Conservation (phyloP, 2,329 filamentous ascomycete species). For the Monosporascus sp. region DNA sequence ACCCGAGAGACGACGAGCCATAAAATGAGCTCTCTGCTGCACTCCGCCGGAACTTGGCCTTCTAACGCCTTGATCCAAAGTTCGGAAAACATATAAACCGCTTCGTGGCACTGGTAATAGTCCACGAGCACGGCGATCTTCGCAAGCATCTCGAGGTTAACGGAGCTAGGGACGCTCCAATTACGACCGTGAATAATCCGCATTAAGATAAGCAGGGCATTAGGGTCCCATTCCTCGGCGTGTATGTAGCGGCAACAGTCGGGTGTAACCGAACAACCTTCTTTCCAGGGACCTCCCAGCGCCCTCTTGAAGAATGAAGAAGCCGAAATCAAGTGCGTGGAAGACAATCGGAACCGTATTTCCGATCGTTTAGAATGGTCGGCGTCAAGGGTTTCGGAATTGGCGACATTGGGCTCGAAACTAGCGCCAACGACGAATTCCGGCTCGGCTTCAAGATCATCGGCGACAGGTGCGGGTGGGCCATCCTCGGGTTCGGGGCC, state of each 20-base stretch:
- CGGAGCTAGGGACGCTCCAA: neutral
- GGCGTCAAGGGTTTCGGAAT: neutral
- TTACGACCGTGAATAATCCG: constrained; percentile 8
- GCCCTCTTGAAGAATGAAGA: constrained; percentile 8
- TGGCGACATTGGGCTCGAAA: neutral
- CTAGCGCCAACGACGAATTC: neutral
- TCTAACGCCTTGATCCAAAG: neutral
- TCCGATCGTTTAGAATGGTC: neutral
- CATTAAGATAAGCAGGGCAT: constrained; percentile 21
- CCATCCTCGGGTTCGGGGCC: no score
- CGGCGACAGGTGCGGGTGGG: no score
- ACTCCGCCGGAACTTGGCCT: neutral
- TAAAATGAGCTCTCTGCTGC: neutral
- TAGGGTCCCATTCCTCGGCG: constrained; percentile 19
- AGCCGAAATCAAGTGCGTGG: constrained; percentile 10
- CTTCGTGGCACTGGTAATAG: constrained; percentile 10
- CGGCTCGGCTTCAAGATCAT: no score
- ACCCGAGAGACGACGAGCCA: neutral
- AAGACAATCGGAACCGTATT: constrained; percentile 7
- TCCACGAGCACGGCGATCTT: constrained; percentile 9
- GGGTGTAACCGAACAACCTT: neutral
- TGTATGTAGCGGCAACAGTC: constrained; percentile 1
- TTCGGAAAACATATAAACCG: neutral
- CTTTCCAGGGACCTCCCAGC: constrained; percentile 9
- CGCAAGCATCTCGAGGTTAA: constrained; percentile 6